Evolutionary conservation across 768 basidiomycete genomes (phyloP).

Genomic region (Lactarius akahatsu): DNA sequence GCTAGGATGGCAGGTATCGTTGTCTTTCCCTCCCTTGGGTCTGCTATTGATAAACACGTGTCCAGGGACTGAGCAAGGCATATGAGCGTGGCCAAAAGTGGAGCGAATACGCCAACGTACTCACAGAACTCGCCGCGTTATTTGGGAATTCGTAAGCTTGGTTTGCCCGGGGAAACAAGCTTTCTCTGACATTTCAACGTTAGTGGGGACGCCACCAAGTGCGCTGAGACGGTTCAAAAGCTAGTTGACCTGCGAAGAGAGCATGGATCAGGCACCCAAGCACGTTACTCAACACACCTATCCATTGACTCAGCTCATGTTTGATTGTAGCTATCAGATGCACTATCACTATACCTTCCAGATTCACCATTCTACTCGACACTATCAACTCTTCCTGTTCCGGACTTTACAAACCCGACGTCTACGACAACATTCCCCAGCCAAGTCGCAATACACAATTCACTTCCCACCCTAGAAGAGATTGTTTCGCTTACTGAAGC

Average conservation of each 20-base stretch:
- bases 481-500: conserved; percentile 61
- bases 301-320: conserved; percentile 2
- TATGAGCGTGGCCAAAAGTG: conserved; percentile 65
- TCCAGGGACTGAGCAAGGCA: conserved; percentile 67
- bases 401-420: conserved; percentile 74
- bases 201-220: conserved; percentile 62
- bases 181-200: neutral
- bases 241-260: conserved; percentile 60
- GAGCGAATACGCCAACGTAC: conserved; percentile 53
- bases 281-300: conserved; percentile 31
- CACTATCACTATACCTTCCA: conserved; percentile 71
- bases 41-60: neutral
- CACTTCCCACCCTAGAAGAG: conserved; percentile 71
- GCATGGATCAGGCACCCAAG: conserved; percentile 61
- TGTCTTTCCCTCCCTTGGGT: conserved; percentile 23
- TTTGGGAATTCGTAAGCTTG: conserved; percentile 56
- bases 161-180: neutral
- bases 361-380: conserved; percentile 62
- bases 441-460: conserved; percentile 66
- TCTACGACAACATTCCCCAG: conserved; percentile 55
- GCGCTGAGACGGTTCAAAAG: conserved; percentile 79
- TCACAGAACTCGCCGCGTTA: conserved; percentile 57
- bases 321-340: conserved; percentile 55
- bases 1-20: conserved; percentile 79
- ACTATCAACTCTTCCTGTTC: conserved; percentile 65